These are phyloP conservation scores for Poterioochromonas sp. DNA, from an alignment of 352 stramenopile species.

Conservation along the genomic window DNA sequence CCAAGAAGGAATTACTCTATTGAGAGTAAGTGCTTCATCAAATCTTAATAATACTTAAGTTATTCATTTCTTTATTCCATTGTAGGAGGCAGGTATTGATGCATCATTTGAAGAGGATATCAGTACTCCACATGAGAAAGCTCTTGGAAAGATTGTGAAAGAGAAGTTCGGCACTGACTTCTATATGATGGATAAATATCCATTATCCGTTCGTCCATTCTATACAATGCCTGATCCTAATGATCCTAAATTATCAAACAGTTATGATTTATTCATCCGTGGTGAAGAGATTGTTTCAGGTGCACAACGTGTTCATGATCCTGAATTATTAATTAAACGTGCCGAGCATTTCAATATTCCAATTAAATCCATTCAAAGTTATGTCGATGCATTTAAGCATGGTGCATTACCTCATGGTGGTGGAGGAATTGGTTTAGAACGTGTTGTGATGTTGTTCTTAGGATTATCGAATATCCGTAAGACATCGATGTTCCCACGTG, in stretches of 20 bases:
- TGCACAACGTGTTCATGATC: slow-evolving; percentile 96
- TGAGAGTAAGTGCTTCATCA: slow-evolving; percentile 50
- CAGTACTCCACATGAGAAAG: slow-evolving; percentile 94
- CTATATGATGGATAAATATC: slow-evolving; percentile 99
- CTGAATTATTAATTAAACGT: slow-evolving; percentile 68
- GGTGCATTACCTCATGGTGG: slow-evolving; percentile 94
- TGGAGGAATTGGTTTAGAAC: slow-evolving; percentile 94
- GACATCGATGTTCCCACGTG: slow-evolving; percentile 95
- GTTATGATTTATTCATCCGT: slow-evolving; percentile 99
- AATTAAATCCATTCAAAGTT: slow-evolving; percentile 79
- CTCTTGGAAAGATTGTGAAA: slow-evolving; percentile 82
- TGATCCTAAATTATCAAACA: slow-evolving; percentile 78
- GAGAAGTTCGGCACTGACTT: slow-evolving; percentile 99
- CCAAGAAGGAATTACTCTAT: slow-evolving; percentile 81
- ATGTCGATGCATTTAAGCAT: slow-evolving; percentile 96
- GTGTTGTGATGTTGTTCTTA: slow-evolving; percentile 98
- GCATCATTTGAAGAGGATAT: slow-evolving; percentile 51
- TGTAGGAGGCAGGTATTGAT: slow-evolving; percentile 48
- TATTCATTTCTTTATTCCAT: neutral
- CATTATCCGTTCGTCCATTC: slow-evolving; percentile 92
- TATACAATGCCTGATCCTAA: slow-evolving; percentile 98
- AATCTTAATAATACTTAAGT: neutral
- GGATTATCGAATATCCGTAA: slow-evolving; percentile 97
- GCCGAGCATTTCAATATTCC: slow-evolving; percentile 66
- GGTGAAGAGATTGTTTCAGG: slow-evolving; percentile 99